Evolutionary conservation across 208 protist species (phyloP), one percentile per base, ranked within the genome.

Genomic region (Novymonas esmeraldas): DNA sequence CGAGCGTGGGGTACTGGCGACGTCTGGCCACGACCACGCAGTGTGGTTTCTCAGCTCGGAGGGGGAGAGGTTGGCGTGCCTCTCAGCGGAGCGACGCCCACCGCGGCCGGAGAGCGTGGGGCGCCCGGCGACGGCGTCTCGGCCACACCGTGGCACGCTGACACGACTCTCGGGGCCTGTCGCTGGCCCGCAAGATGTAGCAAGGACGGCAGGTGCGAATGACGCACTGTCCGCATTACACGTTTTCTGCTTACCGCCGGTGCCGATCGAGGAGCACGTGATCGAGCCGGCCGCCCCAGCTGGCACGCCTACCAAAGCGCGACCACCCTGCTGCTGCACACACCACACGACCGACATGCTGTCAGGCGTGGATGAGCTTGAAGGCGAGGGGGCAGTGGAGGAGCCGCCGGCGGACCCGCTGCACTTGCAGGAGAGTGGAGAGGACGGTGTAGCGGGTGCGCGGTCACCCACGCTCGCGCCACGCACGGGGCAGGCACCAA

Each of bases 71-170:
- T 11, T 70, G 2, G 78, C 72, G n/a, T 72, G 66, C 46, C 66
- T 94, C 50, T 79, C 82, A 2, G 78, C 82, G 55, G 70, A 72
- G 34, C 82, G 81, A 1, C 49, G 82, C 13, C 79, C 79, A 4
- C 70, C 79, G 11, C 38, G 56, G 9, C 46, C 16, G 2, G 22
- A 57, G 36, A 36, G 4, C 38, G 24, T 31, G 0, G 34, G 39
- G 1, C 18, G 18, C 3, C 10, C 29, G 22, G 2, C 20, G 28
- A 29, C n/a, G 26, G 18, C 39, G 10, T 62, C 14, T 7, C 9
- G 18, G 39, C n/a, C 42, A 1, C 16, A 34, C 26, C 5, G 6
- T 16, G 6, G 24, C 0, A 14, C 26, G 20, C 22, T 38, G 26
- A 34, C 16, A 36, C 33, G 22, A 48, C 36, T 34, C 9, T 7